Evolutionary conservation across 2,329 filamentous ascomycete genomes (phyloP).

Genomic region (Venturia carpophila): DNA sequence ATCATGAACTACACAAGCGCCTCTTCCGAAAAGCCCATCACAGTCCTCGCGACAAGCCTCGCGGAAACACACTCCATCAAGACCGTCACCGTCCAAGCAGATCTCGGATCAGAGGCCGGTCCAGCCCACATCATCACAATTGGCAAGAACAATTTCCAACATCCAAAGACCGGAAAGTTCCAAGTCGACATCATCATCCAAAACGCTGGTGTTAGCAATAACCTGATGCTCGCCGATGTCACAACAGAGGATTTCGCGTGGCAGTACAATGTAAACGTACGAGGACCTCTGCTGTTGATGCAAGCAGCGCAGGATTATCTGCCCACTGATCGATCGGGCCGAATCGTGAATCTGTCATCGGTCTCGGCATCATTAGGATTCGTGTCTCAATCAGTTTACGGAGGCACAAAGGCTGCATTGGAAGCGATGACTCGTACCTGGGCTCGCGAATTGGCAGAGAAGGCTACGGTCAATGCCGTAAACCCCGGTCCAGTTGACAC

Average conservation of each 20-base stretch:
- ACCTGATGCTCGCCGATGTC: slow-evolving; percentile 57
- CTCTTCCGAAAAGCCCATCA: slow-evolving; percentile 46
- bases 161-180: slow-evolving; percentile 48
- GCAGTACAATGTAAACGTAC: slow-evolving; percentile 73
- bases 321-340: slow-evolving; percentile 57
- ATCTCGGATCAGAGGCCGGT: slow-evolving; percentile 56
- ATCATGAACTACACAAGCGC: slow-evolving; percentile 65
- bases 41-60: slow-evolving; percentile 50
- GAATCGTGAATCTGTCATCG: slow-evolving; percentile 55
- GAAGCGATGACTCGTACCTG: slow-evolving; percentile 64
- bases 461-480: slow-evolving; percentile 56
- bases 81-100: slow-evolving; percentile 59
- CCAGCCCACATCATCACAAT: slow-evolving; percentile 52
- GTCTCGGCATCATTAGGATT: slow-evolving; percentile 53
- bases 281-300: slow-evolving; percentile 69
- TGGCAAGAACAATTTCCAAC: slow-evolving; percentile 51
- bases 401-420: slow-evolving; percentile 58
- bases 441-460: slow-evolving; percentile 54
- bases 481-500: slow-evolving; percentile 59
- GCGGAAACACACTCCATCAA: slow-evolving; percentile 50
- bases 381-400: slow-evolving; percentile 52
- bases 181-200: slow-evolving; percentile 80
- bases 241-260: slow-evolving; percentile 57
- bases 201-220: slow-evolving; percentile 66
- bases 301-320: slow-evolving; percentile 66